Conservation (phyloP, 2,329 filamentous ascomycete species). For the Monosporascus sp. region DNA sequence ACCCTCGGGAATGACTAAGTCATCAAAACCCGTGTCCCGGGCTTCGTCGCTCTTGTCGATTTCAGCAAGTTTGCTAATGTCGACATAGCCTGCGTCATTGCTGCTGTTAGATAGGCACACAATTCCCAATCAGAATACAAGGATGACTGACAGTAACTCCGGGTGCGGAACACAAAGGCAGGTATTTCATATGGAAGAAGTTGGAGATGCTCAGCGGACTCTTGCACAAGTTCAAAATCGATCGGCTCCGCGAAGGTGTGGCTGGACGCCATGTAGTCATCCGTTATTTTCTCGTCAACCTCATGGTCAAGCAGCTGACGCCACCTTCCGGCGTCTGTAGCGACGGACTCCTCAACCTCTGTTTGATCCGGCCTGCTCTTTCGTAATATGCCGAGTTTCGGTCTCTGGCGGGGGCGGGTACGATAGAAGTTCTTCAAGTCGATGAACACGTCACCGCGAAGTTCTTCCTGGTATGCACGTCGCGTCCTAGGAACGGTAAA, state of each 20-base stretch:
- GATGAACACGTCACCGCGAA: constrained; percentile 3
- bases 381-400: constrained; percentile 1
- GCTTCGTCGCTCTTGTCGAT: constrained; percentile 7
- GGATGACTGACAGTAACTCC: constrained; percentile 2
- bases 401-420: neutral
- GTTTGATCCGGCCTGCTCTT: neutral
- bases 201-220: neutral
- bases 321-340: neutral
- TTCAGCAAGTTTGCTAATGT: constrained; percentile 3
- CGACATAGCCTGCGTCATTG: neutral
- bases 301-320: neutral
- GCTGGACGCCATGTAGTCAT: neutral
- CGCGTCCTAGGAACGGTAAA: neutral
- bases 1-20: constrained; percentile 3
- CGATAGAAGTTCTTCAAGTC: constrained; percentile 4
- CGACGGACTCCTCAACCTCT: neutral
- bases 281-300: neutral
- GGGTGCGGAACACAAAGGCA: neutral
- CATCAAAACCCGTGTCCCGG: constrained; percentile 3
- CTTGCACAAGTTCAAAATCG: neutral
- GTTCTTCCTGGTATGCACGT: neutral
- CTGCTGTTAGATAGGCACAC: neutral
- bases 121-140: neutral
- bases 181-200: neutral
- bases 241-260: neutral